phyloP scores from a whole-genome alignment of 306 rosid species.

The Citrullus amarus region DNA sequence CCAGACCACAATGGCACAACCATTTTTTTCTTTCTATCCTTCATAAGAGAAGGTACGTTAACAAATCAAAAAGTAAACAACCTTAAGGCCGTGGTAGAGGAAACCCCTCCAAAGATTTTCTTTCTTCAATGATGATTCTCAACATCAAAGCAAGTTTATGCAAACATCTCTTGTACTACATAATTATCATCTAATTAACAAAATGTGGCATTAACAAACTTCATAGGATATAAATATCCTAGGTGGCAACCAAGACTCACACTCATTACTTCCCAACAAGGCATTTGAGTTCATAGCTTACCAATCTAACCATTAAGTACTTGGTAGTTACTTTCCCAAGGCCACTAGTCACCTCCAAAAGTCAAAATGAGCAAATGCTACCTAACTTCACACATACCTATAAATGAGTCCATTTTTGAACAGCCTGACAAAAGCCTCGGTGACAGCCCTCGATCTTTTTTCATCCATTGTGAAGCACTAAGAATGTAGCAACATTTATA shows the following conservation, averaged over 20 bases:
- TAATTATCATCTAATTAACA: background rate
- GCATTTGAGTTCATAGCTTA: background rate
- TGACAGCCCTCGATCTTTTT: constrained; percentile 70
- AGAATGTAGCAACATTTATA: background rate
- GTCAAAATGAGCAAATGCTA: background rate
- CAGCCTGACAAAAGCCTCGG: constrained; percentile 87
- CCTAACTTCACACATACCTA: constrained; percentile 41
- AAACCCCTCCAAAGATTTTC: background rate
- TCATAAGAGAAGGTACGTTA: background rate
- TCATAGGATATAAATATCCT: background rate
- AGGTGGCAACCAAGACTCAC: background rate
- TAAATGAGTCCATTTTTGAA: constrained; percentile 60
- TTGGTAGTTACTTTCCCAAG: background rate
- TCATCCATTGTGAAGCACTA: constrained; percentile 99
- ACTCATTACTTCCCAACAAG: background rate
- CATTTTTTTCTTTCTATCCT: background rate
- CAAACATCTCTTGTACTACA: background rate
- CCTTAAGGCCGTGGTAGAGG: background rate
- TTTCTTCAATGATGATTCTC: background rate
- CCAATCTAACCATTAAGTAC: background rate
- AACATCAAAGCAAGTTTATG: background rate
- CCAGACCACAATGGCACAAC: background rate
- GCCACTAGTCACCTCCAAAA: background rate
- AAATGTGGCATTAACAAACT: background rate
- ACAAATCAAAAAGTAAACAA: background rate